Base-by-base conservation (phyloP, 495 filamentous ascomycete genomes). In the Podospora fimiseda region DNA sequence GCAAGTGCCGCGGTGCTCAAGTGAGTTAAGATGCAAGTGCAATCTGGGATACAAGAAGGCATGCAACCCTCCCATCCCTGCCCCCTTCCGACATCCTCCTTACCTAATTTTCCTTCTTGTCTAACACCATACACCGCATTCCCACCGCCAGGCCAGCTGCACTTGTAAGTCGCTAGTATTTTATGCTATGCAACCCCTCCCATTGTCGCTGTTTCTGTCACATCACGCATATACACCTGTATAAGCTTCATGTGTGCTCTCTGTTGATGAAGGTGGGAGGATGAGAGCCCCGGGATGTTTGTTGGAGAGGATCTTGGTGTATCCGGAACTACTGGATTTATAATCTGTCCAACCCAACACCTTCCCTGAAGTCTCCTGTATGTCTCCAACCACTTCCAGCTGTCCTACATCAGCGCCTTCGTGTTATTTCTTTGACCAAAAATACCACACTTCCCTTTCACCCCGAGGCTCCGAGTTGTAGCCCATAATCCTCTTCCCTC, bases 41-140 rank as follows among this genome's bases (percentile, higher is more conserved):
- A n/a, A 15, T 42, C 14, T 21, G 36, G 43, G 51, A 21, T 55
- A 59, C 56, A 59, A 59, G 42, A 59, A 52, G 13, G 20, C 51
- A 47, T 39, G 39, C 50, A 15, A 23, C 43, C 24, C 44, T 42
- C 40, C 52, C 50, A 52, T 59, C 51, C 56, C 56, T 51, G 43
- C 48, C 56, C 51, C 51, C 41, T 21, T 7, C 37, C 50, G 24
- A 47, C 38, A 48, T 51, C 52, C 48, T 55, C 39, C 52, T 55
- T 59, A 59, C 47, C 51, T 59, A 59, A 59, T 59, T 59, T 24
- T 38, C 43, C 22, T 16, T 16, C n/a, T 24, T 51, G 41, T 44
- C 51, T 36, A 49, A 33, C 37, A 9, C 18, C 37, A 15, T 49
- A 47, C 55, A 18, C 9, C 53, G 15, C 36, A n/a, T 51, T 30